Evolutionary conservation across 176 grass and related monocot genomes (phyloP).

Genomic region (Bolboschoenus planiculmis): DNA sequence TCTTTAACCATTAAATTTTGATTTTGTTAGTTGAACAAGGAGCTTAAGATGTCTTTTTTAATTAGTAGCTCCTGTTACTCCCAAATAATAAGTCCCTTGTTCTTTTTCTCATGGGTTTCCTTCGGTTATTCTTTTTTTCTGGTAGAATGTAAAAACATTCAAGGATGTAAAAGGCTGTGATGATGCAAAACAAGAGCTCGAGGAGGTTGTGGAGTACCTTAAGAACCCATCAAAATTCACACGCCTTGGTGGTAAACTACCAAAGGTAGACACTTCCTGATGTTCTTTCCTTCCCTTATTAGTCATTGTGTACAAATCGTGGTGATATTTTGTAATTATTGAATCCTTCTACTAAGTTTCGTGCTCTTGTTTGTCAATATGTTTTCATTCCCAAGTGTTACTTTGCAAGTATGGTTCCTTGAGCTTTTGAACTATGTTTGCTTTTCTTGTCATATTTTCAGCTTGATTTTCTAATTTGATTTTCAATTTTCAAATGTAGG

Average conservation of each 20-base stretch:
- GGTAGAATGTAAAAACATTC: conserved; percentile 94
- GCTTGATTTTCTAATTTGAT: conserved; percentile 11
- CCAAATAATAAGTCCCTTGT: neutral
- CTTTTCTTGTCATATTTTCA: neutral
- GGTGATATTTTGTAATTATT: neutral
- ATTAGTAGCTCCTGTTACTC: neutral
- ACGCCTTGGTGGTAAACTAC: conserved; percentile 90
- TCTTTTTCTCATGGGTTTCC: neutral
- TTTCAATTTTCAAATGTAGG: conserved; percentile 40
- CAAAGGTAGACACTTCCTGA: conserved; percentile 51
- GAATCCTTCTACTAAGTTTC: neutral
- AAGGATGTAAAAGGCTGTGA: conserved; percentile 99
- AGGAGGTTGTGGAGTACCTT: conserved; percentile 97
- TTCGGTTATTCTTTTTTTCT: neutral
- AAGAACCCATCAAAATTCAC: conserved; percentile 96
- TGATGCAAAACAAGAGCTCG: conserved; percentile 98
- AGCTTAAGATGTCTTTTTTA: neutral
- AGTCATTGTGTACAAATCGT: neutral
- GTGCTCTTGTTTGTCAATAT: neutral
- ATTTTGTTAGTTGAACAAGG: neutral
- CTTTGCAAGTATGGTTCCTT: neutral
- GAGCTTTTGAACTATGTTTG: neutral
- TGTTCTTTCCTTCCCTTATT: neutral
- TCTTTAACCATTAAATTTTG: neutral
- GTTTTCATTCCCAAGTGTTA: neutral